phyloP scores from a whole-genome alignment of 768 basidiomycete species.

The Mycena albidolilacea region DNA sequence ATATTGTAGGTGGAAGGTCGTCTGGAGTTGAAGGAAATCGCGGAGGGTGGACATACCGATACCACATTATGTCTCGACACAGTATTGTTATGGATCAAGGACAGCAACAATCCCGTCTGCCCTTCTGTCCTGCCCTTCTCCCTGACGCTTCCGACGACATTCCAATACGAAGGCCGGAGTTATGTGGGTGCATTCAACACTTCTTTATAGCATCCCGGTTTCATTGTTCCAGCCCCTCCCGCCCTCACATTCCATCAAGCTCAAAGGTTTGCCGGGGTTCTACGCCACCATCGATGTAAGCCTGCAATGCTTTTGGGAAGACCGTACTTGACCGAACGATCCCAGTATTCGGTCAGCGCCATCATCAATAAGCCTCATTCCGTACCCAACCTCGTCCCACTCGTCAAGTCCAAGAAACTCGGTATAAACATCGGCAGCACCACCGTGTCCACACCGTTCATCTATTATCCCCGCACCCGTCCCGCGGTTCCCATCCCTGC shows the following conservation, averaged over 20 bases:
- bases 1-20: slow-evolving; percentile 71
- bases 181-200: slow-evolving; percentile 64
- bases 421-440: slow-evolving; percentile 66
- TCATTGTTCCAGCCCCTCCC: slow-evolving; percentile 68
- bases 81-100: slow-evolving; percentile 71
- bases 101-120: slow-evolving; percentile 59
- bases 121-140: slow-evolving; percentile 69
- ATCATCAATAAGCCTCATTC: slow-evolving; percentile 64
- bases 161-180: slow-evolving; percentile 66
- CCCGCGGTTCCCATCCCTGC: slow-evolving; percentile 68
- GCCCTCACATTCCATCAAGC: slow-evolving; percentile 77
- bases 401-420: slow-evolving; percentile 68
- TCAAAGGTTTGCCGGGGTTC: slow-evolving; percentile 83
- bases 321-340: neutral
- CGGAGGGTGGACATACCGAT: slow-evolving; percentile 73
- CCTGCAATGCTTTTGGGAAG: neutral
- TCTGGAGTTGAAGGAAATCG: slow-evolving; percentile 72
- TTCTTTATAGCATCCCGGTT: slow-evolving; percentile 5
- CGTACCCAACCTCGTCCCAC: slow-evolving; percentile 53
- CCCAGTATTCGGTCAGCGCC: slow-evolving; percentile 71
- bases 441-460: slow-evolving; percentile 70
- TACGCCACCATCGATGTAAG: slow-evolving; percentile 70
- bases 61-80: slow-evolving; percentile 67
- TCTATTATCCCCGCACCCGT: slow-evolving; percentile 77
- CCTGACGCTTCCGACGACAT: slow-evolving; percentile 70